Percentiles rank a stretch among this genome's conserved stretches.
Conservation (phyloP, 768 basidiomycete genomes). For the Daedalea quercina region DNA sequence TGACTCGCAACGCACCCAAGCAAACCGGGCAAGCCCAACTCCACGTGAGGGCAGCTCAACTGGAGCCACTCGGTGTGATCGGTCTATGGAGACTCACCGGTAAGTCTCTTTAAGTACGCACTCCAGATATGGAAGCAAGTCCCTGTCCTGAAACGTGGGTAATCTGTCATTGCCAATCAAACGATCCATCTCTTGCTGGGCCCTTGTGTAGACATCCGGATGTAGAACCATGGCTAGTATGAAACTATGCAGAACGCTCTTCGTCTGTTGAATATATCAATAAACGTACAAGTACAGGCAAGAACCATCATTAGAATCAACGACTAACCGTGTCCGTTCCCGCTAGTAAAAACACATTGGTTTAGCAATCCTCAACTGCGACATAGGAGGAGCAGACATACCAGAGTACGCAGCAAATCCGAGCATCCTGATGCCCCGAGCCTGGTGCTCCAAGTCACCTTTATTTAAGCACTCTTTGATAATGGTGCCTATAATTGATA, state of each 20-base stretch:
- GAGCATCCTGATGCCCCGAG: background rate
- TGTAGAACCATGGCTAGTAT: slow-evolving; percentile 21
- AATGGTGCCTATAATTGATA: background rate
- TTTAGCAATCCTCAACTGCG: background rate
- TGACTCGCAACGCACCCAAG: background rate
- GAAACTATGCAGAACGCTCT: slow-evolving; percentile 9
- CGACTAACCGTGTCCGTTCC: slow-evolving; percentile 17
- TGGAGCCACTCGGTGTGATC: background rate
- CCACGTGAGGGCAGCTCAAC: background rate
- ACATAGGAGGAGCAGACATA: no score
- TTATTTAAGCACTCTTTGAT: background rate
- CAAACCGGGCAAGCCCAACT: background rate
- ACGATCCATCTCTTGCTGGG: slow-evolving; percentile 21
- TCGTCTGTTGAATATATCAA: background rate
- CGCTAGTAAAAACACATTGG: slow-evolving; percentile 1
- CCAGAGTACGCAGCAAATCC: no score
- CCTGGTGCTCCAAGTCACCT: background rate
- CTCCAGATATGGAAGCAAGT: slow-evolving; percentile 20
- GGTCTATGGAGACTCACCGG: slow-evolving; percentile 15
- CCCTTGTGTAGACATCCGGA: slow-evolving; percentile 20
- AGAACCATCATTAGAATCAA: no score
- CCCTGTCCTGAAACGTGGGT: slow-evolving; percentile 20
- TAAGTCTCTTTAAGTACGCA: slow-evolving; percentile 20
- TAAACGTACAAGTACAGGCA: background rate
- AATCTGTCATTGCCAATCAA: slow-evolving; percentile 17